Evolutionary conservation across 495 filamentous ascomycete genomes (phyloP).

Genomic region (Daldinia caldariorum): DNA sequence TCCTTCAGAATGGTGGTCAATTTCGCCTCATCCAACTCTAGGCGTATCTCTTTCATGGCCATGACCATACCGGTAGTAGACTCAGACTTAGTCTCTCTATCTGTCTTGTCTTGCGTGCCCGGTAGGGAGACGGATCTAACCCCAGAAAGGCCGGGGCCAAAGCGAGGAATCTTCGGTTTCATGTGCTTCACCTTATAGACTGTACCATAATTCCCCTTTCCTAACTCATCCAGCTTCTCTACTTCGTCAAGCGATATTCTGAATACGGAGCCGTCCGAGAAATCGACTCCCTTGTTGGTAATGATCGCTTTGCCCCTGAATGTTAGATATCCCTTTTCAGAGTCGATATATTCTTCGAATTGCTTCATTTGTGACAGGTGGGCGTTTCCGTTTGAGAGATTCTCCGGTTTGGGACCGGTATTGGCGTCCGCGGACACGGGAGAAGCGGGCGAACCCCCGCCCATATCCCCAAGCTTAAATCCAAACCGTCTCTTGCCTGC

Average conservation of each 20-base stretch:
- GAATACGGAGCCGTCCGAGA: conserved; percentile 88
- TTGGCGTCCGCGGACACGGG: conserved; percentile 18
- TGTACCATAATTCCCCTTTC: conserved; percentile 98
- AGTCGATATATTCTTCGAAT: conserved; percentile 91
- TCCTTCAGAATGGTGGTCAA: conserved; percentile 99
- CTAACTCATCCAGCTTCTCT: conserved; percentile 92
- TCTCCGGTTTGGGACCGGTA: conserved; percentile 12
- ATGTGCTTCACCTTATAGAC: conserved; percentile 96
- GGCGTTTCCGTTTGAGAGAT: conserved; percentile 50
- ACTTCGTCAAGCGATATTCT: conserved; percentile 96
- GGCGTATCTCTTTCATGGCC: conserved; percentile 99
- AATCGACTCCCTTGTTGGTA: conserved; percentile 88
- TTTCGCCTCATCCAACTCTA: conserved; percentile 95
- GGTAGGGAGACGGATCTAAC: conserved; percentile 57
- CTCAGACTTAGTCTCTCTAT: conserved; percentile 36
- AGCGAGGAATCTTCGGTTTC: conserved; percentile 78
- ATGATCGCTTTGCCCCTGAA: conserved; percentile 95
- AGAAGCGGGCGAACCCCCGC: conserved; percentile 41
- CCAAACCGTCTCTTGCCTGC: conserved; percentile 46
- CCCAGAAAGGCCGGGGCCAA: conserved; percentile 77
- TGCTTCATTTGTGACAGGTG: conserved; percentile 81
- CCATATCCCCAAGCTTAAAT: conserved; percentile 56
- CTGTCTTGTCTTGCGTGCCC: conserved; percentile 45
- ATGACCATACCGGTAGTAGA: conserved; percentile 77
- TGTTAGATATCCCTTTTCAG: conserved; percentile 86